Conservation (phyloP, 2,329 filamentous ascomycete genomes). For the Fusarium dimerum region DNA sequence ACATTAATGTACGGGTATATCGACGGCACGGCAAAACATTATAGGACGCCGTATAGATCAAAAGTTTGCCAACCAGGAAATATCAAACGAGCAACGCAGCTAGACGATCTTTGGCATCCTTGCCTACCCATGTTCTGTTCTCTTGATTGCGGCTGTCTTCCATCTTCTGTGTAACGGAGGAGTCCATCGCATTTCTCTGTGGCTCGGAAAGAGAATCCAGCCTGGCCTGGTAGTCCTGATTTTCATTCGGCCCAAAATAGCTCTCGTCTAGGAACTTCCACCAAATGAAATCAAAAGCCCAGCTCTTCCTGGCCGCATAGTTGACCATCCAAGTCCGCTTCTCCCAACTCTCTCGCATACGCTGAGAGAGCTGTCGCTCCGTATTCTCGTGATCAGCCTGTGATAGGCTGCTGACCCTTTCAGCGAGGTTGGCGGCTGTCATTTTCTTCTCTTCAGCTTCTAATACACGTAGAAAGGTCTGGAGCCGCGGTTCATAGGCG, state of each 20-base stretch:
- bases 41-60: too few species aligned
- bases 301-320: constrained; percentile 39
- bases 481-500: constrained; percentile 31
- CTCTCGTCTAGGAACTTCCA: constrained; percentile 39
- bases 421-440: not conserved
- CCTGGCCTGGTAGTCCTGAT: constrained; percentile 20
- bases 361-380: constrained; percentile 24
- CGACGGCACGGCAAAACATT: too few species aligned
- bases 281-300: constrained; percentile 39
- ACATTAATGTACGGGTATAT: too few species aligned
- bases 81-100: constrained; percentile 2
- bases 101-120: constrained; percentile 1
- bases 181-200: constrained; percentile 26
- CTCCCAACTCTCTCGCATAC: constrained; percentile 41
- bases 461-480: constrained; percentile 1
- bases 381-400: not conserved
- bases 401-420: not conserved
- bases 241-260: constrained; percentile 31
- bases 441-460: constrained; percentile 1
- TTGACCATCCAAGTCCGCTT: constrained; percentile 35
- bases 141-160: constrained; percentile 2
- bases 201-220: constrained; percentile 21
- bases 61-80: too few species aligned
- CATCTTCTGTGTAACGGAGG: constrained; percentile 23
- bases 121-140: not conserved